Conservation (phyloP, 805 yeast species). For the Brettanomyces naardenensis region DNA sequence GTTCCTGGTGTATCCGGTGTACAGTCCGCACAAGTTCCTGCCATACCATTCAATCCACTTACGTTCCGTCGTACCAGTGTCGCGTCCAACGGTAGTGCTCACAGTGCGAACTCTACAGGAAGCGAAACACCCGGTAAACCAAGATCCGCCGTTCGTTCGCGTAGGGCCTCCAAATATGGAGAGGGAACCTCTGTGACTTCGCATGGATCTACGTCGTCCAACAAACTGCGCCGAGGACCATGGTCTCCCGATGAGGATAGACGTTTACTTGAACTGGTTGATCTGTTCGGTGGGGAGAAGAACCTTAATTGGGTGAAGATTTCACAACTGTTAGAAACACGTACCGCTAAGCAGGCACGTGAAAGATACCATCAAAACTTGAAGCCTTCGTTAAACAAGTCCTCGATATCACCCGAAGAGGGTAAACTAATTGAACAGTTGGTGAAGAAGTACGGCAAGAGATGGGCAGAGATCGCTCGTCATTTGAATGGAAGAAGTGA, state of each 20-base stretch:
- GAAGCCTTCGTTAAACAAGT: constrained; percentile 73
- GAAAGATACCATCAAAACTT: constrained; percentile 89
- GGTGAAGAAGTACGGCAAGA: constrained; percentile 72
- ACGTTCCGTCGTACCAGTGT: too few species aligned
- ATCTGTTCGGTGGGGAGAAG: constrained; percentile 60
- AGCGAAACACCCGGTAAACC: too few species aligned
- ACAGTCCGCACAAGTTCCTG: too few species aligned
- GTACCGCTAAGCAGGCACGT: constrained; percentile 88
- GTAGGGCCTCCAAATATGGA: background rate
- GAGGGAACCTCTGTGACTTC: too few species aligned
- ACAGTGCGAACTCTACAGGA: background rate
- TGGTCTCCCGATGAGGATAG: constrained; percentile 87
- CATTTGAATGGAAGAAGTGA: constrained; percentile 84
- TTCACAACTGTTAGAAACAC: constrained; percentile 59
- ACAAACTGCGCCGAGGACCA: constrained; percentile 57
- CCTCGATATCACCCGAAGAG: constrained; percentile 80
- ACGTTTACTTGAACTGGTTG: constrained; percentile 59
- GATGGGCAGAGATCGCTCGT: constrained; percentile 92
- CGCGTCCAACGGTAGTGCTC: background rate
- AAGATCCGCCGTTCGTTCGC: background rate
- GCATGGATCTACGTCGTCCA: too few species aligned
- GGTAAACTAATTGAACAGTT: constrained; percentile 74
- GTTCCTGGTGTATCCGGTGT: too few species aligned
- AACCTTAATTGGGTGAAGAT: constrained; percentile 75
- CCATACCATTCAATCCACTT: too few species aligned